Base-by-base conservation (phyloP, 2,329 filamentous ascomycete genomes). In the Nemania sp. region DNA sequence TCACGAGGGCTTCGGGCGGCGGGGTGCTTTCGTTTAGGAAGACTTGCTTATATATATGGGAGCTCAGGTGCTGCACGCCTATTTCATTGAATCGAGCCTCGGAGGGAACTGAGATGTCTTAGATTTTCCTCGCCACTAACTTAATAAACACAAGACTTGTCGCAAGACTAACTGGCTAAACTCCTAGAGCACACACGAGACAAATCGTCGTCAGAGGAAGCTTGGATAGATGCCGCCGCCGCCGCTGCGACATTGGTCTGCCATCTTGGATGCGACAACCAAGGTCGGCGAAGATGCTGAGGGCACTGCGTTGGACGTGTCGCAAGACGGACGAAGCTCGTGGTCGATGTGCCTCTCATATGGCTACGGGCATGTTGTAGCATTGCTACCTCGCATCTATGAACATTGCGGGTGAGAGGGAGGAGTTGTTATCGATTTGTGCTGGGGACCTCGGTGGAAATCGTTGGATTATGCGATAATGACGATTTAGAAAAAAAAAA, bases 61-160 rank as follows among this genome's bases (percentile, higher is more conserved):
- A 85, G 84, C 94, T 98, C 73, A 99, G 84, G 76, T 98, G 95
- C 81, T 99, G 96, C 45, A 99, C 93, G 61, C 93, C 93, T 74
- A 99, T 94, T 73, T 97, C 92, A 81, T 97, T 99, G 83, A 92
- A 93, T 72, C 96, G 90, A 56, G 93, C 85, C 64, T 86, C 81
- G 6, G 87, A 86, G 0, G 81, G 76, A 32, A 87, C 83, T 85
- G 69, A 10, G 51, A 52, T 68, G 67, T 66, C 67, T 73, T 66
- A 73, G 70, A 66, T 47, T 7, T 27, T 54, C n/a, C n/a, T 11
- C 5, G 41, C n/a, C 32, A 58, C 43, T 3, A 64, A 55, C 35
- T 53, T 10, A 54, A n/a, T n/a, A n/a, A n/a, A 63, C 26, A 51
- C 26, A 22, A 32, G 18, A 35, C 18, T 35, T 57, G 13, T 67